phyloP scores from a whole-genome alignment of 2,329 filamentous ascomycete genomes.

The Ophiocordyceps unilateralis region DNA sequence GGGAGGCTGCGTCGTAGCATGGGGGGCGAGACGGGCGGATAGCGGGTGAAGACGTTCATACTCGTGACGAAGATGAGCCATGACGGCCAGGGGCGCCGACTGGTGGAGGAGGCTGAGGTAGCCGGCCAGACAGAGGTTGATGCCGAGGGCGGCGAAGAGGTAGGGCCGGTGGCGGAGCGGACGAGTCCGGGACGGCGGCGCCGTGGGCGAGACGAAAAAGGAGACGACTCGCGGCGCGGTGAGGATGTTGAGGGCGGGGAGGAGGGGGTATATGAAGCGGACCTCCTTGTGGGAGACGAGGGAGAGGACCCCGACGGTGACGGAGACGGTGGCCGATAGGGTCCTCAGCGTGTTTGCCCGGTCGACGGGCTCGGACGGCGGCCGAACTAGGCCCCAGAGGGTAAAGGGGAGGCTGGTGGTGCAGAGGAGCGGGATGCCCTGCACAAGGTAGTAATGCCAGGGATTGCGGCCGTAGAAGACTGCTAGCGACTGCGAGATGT shows the following conservation, averaged over 20 bases:
- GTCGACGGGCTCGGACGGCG: conserved; percentile 14
- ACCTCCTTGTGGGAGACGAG: conserved; percentile 90
- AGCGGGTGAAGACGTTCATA: conserved; percentile 42
- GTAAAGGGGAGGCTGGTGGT: conserved; percentile 71
- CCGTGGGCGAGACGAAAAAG: conserved; percentile 37
- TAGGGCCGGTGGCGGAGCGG: conserved; percentile 33
- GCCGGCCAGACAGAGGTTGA: conserved; percentile 54
- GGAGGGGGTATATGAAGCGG: conserved; percentile 84
- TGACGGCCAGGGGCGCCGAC: conserved; percentile 57
- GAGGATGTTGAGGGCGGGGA: conserved; percentile 72
- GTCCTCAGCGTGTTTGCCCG: conserved; percentile 17
- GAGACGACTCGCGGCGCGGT: conserved; percentile 47
- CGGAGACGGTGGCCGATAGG: conserved; percentile 39
- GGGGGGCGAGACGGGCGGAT: conserved; percentile 7
- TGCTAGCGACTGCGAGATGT: conserved; percentile 71
- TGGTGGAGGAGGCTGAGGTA: conserved; percentile 70
- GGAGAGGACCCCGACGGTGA: conserved; percentile 49
- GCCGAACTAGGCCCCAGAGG: conserved; percentile 42
- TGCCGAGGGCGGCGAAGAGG: conserved; percentile 38
- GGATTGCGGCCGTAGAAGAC: conserved; percentile 86
- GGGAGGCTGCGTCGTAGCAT: conserved; percentile 6
- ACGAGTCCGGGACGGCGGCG: conserved; percentile 7
- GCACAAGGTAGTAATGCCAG: conserved; percentile 83
- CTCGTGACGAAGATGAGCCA: conserved; percentile 57
- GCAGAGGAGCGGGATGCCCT: conserved; percentile 74